Evolutionary conservation across 495 filamentous ascomycete species (phyloP).

Genomic region (Rhypophila decipiens): DNA sequence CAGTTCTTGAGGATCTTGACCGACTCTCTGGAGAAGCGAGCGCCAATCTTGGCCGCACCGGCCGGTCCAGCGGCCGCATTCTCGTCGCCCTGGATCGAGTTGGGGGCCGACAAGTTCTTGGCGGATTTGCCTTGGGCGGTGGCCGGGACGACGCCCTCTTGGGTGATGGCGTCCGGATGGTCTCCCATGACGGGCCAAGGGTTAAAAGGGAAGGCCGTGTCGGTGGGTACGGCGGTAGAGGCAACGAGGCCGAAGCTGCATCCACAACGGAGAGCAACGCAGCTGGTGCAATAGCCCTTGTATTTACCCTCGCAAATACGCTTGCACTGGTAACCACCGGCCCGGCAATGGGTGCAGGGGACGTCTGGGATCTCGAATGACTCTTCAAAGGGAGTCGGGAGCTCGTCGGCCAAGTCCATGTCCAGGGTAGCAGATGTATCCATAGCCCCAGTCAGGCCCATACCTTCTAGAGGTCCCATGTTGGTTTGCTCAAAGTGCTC

Average conservation of each 20-base stretch:
- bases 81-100: constrained; percentile 16
- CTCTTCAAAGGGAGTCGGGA: constrained; percentile 22
- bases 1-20: constrained; percentile 72
- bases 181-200: constrained; percentile 41
- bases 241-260: constrained; percentile 55
- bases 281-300: constrained; percentile 67
- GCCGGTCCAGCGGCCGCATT: constrained; percentile 28
- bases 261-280: constrained; percentile 64
- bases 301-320: constrained; percentile 60
- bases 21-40: constrained; percentile 65
- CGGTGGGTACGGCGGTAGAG: constrained; percentile 20
- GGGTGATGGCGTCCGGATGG: constrained; percentile 35
- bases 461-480: constrained; percentile 9
- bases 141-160: constrained; percentile 43
- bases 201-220: constrained; percentile 33
- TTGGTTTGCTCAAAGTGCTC: constrained; percentile 38
- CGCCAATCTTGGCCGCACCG: constrained; percentile 42
- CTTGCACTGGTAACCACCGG: constrained; percentile 69
- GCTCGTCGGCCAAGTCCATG: constrained; percentile 1
- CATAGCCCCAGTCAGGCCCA: constrained; percentile 7
- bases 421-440: background rate
- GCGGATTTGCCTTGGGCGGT: constrained; percentile 34
- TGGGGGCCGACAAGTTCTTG: constrained; percentile 22
- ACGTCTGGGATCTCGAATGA: constrained; percentile 32
- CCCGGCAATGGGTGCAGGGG: constrained; percentile 67